Evolutionary conservation across 148 eudicot genomes (phyloP).

Genomic region (Rhododendron henanense): DNA sequence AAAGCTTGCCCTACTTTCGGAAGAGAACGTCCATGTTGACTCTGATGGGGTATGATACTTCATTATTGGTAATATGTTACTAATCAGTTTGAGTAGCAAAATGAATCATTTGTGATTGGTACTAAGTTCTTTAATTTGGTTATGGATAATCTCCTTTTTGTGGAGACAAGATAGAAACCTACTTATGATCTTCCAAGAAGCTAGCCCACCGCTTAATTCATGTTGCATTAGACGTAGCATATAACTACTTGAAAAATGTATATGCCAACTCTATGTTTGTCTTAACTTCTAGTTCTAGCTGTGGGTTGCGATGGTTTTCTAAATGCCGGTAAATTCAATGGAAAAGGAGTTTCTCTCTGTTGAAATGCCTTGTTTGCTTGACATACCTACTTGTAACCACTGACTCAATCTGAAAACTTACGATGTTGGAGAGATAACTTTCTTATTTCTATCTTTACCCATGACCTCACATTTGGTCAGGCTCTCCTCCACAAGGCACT

Average conservation of each 20-base stretch:
- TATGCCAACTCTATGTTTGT: background rate
- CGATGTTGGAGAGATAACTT: background rate
- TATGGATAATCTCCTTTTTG: background rate
- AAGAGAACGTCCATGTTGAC: constrained; percentile 56
- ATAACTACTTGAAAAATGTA: background rate
- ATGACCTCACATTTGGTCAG: background rate
- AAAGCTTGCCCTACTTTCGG: constrained; percentile 74
- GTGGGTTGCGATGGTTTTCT: background rate
- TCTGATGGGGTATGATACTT: constrained; percentile 73
- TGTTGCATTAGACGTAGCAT: background rate
- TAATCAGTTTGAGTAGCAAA: background rate
- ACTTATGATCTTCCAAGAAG: background rate
- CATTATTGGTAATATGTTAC: background rate
- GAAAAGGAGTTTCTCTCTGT: background rate
- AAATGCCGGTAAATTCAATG: background rate
- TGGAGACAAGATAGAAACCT: background rate
- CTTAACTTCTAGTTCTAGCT: background rate
- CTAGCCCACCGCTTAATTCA: background rate
- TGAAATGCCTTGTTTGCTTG: background rate
- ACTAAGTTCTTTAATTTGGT: background rate
- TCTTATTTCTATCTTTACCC: background rate
- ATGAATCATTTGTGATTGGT: background rate
- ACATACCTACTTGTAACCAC: background rate
- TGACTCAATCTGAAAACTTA: background rate
- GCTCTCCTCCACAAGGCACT: background rate